A percentile compares a stretch with the other conserved stretches of the same genome.
These are phyloP conservation scores for Dictyostelium intermedium DNA, from an alignment of 78 protist genomes.

Conservation along the genomic window DNA sequence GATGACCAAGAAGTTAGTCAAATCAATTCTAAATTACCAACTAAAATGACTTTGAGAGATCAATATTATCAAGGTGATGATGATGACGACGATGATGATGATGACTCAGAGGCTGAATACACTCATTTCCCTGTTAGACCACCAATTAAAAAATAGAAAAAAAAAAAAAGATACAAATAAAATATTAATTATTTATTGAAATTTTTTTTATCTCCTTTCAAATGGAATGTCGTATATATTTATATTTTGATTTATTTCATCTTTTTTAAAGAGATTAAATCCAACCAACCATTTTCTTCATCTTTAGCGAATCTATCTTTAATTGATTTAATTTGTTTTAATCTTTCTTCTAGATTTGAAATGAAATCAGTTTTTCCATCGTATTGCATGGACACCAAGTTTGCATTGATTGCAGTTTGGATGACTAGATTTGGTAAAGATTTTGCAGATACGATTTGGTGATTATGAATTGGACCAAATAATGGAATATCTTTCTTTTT, in stretches of 20 bases:
- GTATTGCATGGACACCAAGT: slow-evolving; percentile 56
- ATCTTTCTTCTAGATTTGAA: slow-evolving; percentile 75
- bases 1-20: not conserved
- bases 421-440: slow-evolving; percentile 57
- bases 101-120: not conserved
- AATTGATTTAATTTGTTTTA: slow-evolving; percentile 74
- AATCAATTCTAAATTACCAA: not conserved
- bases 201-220: too few relatives aligned
- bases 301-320: slow-evolving; percentile 65
- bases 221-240: too few relatives aligned
- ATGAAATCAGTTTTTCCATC: slow-evolving; percentile 69
- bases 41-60: not conserved
- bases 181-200: too few relatives aligned
- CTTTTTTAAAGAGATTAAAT: slow-evolving; percentile 26
- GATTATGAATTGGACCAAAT: slow-evolving; percentile 74
- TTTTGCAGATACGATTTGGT: slow-evolving; percentile 58
- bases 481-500: slow-evolving; percentile 77
- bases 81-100: slow-evolving; percentile 15
- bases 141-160: not conserved
- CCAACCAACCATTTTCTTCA: slow-evolving; percentile 79
- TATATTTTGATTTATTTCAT: not conserved
- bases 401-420: slow-evolving; percentile 79
- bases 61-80: slow-evolving; percentile 3
- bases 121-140: slow-evolving; percentile 19
- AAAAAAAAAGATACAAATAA: too few relatives aligned